These are phyloP conservation scores for Trichophyton simii DNA, from an alignment of 2,329 filamentous ascomycete species.

Conservation along the genomic window DNA sequence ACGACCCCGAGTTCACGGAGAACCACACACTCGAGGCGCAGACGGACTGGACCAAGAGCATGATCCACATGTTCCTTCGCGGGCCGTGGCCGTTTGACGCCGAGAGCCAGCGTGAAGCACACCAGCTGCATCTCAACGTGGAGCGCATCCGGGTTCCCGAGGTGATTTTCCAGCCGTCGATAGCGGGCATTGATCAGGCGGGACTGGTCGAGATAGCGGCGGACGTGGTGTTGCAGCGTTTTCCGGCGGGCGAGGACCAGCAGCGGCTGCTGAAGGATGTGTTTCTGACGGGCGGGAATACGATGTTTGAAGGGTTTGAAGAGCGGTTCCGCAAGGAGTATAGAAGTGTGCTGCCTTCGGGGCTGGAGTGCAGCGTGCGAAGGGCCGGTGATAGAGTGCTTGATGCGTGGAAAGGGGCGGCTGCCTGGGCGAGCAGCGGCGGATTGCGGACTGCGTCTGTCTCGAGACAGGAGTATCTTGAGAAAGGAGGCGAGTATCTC, in stretches of 20 bases:
- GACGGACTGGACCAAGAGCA: slow-evolving; percentile 84
- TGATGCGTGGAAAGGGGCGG: slow-evolving; percentile 90
- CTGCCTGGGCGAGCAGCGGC: slow-evolving; percentile 57
- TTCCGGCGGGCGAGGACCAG: slow-evolving; percentile 45
- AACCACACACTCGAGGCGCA: slow-evolving; percentile 85
- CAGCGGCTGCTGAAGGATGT: slow-evolving; percentile 69
- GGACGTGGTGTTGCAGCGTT: slow-evolving; percentile 75
- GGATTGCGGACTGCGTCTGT: slow-evolving; percentile 55
- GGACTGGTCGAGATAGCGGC: slow-evolving; percentile 85
- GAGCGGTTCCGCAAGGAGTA: slow-evolving; percentile 65
- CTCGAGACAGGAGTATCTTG: slow-evolving; percentile 68
- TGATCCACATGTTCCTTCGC: slow-evolving; percentile 79
- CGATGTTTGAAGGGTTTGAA: slow-evolving; percentile 75
- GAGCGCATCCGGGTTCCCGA: slow-evolving; percentile 91
- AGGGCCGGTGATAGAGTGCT: slow-evolving; percentile 62
- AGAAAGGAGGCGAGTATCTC: slow-evolving; percentile 89
- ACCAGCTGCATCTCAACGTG: slow-evolving; percentile 91
- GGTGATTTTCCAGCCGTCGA: slow-evolving; percentile 81
- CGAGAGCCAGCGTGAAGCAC: slow-evolving; percentile 63
- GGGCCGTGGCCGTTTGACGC: slow-evolving; percentile 78
- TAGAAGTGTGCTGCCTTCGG: slow-evolving; percentile 56
- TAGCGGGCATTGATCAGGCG: slow-evolving; percentile 85
- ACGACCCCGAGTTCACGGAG: slow-evolving; percentile 82
- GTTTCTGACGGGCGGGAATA: slow-evolving; percentile 90
- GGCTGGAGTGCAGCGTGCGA: slow-evolving; percentile 53